Conservation (phyloP, 2,329 filamentous ascomycete species). For the Talaromyces sp. region DNA sequence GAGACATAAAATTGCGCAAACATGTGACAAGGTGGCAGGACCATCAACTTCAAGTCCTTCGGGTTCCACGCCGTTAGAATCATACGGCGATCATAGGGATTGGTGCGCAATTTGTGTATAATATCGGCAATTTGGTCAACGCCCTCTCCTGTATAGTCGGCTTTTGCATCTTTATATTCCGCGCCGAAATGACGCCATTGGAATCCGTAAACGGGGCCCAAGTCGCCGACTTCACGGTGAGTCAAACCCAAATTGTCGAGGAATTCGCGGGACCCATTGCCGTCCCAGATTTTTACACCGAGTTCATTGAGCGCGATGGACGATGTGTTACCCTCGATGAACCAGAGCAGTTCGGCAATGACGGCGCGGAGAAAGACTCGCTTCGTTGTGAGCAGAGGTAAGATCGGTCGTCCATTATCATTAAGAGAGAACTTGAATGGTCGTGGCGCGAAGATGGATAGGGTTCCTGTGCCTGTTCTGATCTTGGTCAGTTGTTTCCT, state of each 20-base stretch:
- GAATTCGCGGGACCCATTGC: conserved; percentile 86
- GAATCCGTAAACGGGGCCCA: conserved; percentile 96
- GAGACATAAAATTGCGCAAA: conserved; percentile 95
- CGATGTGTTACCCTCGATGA: conserved; percentile 79
- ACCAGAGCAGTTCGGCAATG: conserved; percentile 92
- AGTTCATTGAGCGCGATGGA: conserved; percentile 70
- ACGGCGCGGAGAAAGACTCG: conserved; percentile 91
- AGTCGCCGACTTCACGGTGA: conserved; percentile 79
- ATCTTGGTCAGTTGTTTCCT: background rate
- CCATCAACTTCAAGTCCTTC: conserved; percentile 79
- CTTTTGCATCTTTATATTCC: conserved; percentile 71
- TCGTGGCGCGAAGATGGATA: conserved; percentile 80
- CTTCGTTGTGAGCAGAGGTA: conserved; percentile 95
- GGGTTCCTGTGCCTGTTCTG: conserved; percentile 89
- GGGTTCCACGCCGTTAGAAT: conserved; percentile 95
- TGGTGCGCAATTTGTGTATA: conserved; percentile 77
- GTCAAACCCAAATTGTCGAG: conserved; percentile 79
- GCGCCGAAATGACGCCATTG: conserved; percentile 99
- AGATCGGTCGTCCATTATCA: conserved; percentile 54
- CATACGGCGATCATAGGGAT: conserved; percentile 84
- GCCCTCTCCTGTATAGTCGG: conserved; percentile 82
- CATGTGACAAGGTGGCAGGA: conserved; percentile 92
- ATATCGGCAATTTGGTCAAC: conserved; percentile 91
- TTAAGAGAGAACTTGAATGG: conserved; percentile 80
- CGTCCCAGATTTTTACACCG: conserved; percentile 97